Evolutionary conservation across 106 monocot species (phyloP).

Genomic region (Acanthochlamys bracteata): DNA sequence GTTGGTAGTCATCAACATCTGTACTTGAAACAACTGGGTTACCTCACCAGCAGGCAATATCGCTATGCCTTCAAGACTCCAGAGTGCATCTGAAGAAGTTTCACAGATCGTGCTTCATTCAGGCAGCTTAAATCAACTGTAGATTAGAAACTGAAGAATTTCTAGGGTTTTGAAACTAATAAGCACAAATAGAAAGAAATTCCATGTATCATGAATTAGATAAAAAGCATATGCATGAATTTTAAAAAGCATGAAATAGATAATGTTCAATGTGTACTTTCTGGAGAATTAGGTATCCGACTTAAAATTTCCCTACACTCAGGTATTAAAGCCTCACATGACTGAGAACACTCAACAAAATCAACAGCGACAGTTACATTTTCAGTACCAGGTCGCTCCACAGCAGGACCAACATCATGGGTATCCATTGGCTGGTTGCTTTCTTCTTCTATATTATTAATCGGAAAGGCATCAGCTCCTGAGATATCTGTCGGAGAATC

Average conservation of each 20-base stretch:
- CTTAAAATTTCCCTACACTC: slow-evolving; percentile 47
- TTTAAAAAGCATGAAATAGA: slow-evolving; percentile 11
- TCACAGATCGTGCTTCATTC: too few species aligned
- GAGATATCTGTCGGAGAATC: too few species aligned
- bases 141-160: too few species aligned
- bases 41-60: too few species aligned
- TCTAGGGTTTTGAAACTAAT: too few species aligned
- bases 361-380: neutral
- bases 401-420: neutral
- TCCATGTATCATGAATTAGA: neutral
- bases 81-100: too few species aligned
- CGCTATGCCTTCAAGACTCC: too few species aligned
- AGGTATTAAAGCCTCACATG: slow-evolving; percentile 30
- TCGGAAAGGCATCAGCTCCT: too few species aligned
- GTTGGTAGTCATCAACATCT: too few species aligned
- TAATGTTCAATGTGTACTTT: slow-evolving; percentile 74
- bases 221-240: neutral
- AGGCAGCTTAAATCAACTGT: too few species aligned
- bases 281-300: slow-evolving; percentile 66
- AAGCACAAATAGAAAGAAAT: neutral
- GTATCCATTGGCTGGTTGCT: neutral
- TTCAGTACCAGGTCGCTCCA: neutral
- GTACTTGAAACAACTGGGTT: too few species aligned
- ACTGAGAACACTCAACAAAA: slow-evolving; percentile 15
- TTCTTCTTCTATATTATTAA: slow-evolving; percentile 7